Evolutionary conservation across 192 early-diverging fungal genomes (phyloP).

Genomic region (Funneliformis geosporum): DNA sequence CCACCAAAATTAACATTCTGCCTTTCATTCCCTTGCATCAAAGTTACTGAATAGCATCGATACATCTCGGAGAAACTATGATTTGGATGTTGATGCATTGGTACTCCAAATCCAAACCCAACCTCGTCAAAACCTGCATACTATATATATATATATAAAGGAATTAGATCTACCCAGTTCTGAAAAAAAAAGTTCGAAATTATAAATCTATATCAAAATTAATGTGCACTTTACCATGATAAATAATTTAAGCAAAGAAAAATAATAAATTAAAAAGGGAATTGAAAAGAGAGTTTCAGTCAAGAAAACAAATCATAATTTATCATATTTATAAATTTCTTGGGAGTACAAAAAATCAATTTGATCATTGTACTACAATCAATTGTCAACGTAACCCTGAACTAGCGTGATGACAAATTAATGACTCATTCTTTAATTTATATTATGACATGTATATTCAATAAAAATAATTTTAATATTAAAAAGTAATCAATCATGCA

Average conservation of each 20-base stretch:
- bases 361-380: background rate
- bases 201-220: background rate
- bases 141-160: background rate
- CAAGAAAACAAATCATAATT: background rate
- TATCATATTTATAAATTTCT: background rate
- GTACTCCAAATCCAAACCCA: background rate
- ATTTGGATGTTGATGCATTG: constrained; percentile 1
- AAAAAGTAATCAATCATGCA: too few relatives aligned
- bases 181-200: too few relatives aligned
- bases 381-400: background rate
- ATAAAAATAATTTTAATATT: too few relatives aligned
- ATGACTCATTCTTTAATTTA: too few relatives aligned
- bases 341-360: background rate
- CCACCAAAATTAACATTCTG: constrained; percentile 77
- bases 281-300: background rate
- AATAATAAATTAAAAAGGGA: background rate
- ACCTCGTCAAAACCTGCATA: constrained; percentile 4
- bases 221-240: background rate
- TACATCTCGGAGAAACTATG: constrained; percentile 54
- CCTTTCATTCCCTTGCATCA: constrained; percentile 70
- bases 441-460: too few relatives aligned
- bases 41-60: constrained; percentile 72
- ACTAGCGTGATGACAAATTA: too few relatives aligned
- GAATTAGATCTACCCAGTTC: background rate
- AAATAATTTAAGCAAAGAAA: background rate